Evolutionary conservation across 1,284 basidiomycete species (phyloP), one percentile per base, ranked within the genome.

Genomic region (Chalciporus sp.): DNA sequence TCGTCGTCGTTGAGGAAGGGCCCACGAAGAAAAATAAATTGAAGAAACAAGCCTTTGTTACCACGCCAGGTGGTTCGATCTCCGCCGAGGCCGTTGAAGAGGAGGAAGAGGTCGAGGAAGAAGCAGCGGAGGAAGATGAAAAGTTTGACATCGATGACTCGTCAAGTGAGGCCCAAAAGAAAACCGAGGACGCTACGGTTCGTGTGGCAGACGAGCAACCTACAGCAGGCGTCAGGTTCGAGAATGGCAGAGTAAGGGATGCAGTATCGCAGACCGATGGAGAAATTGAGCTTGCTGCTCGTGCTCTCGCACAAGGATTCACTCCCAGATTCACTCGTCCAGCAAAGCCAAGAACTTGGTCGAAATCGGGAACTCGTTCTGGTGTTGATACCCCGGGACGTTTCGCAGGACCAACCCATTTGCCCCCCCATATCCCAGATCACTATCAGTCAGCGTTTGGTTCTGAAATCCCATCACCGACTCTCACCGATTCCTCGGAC

Each of bases 1-100:
- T 98, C 64, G 95, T 98, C 40, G 92, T 98, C n/a, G 92, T 98
- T 27, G 95, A 97, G 68, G 94, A 96, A 69, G 86, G 84, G 26
- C 84, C 81, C 1, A 67, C 75, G 11, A 82, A 66, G 55, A 78
- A 74, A 54, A 77, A 64, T 50, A 73, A 63, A 42, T 63, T 58
- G 42, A 68, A 70, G 59, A 70, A 29, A 44, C 37, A 41, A n/a
- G 40, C 47, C 17, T 48, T 61, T 37, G 48, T 42, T 35, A 39
- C 58, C 42, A 51, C 53, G 20, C 55, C 52, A 23, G 54, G 61
- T 2, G 59, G 64, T 10, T 52, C 62, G 7, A 48, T 66, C 31
- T 41, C 43, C 27, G 66, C 74, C 39, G 73, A 74, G 28, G 60
- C 65, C n/a, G 56, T 71, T 10, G 70, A 78, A 23, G 78, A 79